These are phyloP conservation scores for Oryza officinalis DNA, from an alignment of 176 grass and related monocot species.

Conservation along the genomic window DNA sequence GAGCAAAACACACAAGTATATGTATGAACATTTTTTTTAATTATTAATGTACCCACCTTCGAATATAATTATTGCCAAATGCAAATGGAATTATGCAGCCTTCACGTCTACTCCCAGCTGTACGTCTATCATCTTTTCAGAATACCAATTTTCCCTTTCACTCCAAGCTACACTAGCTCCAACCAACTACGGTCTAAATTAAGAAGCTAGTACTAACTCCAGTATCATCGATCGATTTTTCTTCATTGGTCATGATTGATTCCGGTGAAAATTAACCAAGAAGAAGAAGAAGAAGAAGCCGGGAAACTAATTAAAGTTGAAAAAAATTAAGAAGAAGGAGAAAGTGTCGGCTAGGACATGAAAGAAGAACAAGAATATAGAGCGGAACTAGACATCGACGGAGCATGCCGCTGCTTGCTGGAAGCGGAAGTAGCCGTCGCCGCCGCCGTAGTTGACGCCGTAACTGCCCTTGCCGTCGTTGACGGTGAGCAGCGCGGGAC, in stretches of 20 bases:
- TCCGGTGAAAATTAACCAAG: neutral
- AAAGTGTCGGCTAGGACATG: neutral
- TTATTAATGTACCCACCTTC: neutral
- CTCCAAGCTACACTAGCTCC: neutral
- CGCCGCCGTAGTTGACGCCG: conserved; percentile 35
- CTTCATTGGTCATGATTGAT: neutral
- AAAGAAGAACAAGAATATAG: neutral
- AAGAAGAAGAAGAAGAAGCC: neutral
- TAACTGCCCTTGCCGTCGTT: conserved; percentile 36
- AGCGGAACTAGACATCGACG: conserved; percentile 51
- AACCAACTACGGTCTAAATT: neutral
- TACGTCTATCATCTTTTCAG: neutral
- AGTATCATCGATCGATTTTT: neutral
- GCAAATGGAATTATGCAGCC: neutral
- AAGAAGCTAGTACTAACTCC: neutral
- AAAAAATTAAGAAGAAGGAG: neutral
- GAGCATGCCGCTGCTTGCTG: conserved; percentile 45
- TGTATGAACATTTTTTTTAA: neutral
- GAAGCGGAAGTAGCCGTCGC: conserved; percentile 52
- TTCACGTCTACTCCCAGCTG: neutral
- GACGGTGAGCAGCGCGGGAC: conserved; percentile 65
- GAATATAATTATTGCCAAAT: neutral
- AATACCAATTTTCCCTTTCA: neutral
- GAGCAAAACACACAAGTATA: neutral
- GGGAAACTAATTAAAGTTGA: neutral